Evolutionary conservation across 2,329 filamentous ascomycete species (phyloP).

Genomic region (Calonectria honghensis): DNA sequence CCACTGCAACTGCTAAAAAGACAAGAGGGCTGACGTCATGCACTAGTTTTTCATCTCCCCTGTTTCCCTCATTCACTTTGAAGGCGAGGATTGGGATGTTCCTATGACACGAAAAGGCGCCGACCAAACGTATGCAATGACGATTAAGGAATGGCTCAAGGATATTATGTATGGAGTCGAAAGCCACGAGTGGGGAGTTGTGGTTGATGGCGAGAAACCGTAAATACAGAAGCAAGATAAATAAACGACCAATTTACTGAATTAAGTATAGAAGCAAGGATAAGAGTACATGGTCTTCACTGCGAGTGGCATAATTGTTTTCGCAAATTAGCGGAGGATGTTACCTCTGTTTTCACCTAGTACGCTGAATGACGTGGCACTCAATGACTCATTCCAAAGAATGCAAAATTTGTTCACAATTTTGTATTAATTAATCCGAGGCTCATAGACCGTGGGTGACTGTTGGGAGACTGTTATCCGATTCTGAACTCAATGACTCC

Average conservation of each 20-base stretch:
- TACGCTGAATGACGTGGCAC: too few species aligned
- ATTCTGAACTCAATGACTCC: background rate
- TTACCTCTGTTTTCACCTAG: too few species aligned
- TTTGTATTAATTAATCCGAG: too few species aligned
- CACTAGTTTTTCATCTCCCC: slow-evolving; percentile 28
- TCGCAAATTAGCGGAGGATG: too few species aligned
- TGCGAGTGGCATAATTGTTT: too few species aligned
- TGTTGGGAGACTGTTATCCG: too few species aligned
- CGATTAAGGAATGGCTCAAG: slow-evolving; percentile 14
- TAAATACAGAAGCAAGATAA: background rate
- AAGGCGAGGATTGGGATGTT: slow-evolving; percentile 6
- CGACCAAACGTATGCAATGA: background rate
- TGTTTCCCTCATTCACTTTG: slow-evolving; percentile 16
- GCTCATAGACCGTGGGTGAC: too few species aligned
- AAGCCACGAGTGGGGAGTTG: slow-evolving; percentile 9
- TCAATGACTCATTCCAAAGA: too few species aligned
- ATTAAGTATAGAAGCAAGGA: too few species aligned
- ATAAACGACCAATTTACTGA: too few species aligned
- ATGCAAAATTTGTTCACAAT: too few species aligned
- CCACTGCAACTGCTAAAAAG: background rate
- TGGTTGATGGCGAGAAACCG: background rate
- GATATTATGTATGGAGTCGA: slow-evolving; percentile 30
- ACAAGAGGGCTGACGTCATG: background rate
- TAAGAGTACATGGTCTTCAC: too few species aligned
- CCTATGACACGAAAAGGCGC: background rate